Base-by-base conservation (phyloP, 2,329 filamentous ascomycete species). In the Uncinocarpus reesii region DNA sequence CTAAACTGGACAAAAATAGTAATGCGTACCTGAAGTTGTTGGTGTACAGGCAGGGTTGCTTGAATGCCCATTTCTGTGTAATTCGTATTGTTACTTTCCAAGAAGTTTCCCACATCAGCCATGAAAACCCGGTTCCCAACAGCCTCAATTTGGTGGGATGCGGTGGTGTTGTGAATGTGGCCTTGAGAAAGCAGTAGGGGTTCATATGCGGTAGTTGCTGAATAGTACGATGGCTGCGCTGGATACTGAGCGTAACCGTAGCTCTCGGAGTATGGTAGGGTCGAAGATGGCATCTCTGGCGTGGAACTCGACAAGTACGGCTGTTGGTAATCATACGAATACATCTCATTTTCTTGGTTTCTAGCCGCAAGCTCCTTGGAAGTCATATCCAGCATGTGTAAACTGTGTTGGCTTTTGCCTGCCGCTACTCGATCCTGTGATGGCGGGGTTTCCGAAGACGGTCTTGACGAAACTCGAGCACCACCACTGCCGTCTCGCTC, bases 1-100 rank as follows among this genome's bases (percentile, higher is more conserved):
- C 7, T 16, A 15, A 11, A 29, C 13, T 8, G 8, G 4, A 11
- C 5, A 24, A 24, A 18, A 10, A 34, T 23, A 38, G 15, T 3
- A n/a, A 26, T 8, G 24, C 26, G 36, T 40, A 47, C 45, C 13
- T 47, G 28, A 7, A 35, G 6, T 41, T 68, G 64, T 31, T 62
- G 52, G 49, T 66, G 62, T 18, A 65, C 56, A 37, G 67, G 60
- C 21, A 57, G 48, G 28, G 60, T 56, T 41, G 61, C 62, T 21
- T 75, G 7, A 75, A 72, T 18, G 75, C 74, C 18, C 20, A 21
- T 20, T 40, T 21, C 36, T 24, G 8, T 40, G 60, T 79, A 81
- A 62, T 74, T 77, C 65, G 79, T 74, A 57, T 72, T 73, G 60
- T 80, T n/a, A n/a, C n/a, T 79, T 1, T 77, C 76, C 58, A 72